phyloP scores from a whole-genome alignment of 2,329 filamentous ascomycete genomes.

The Colletotrichum spaethianum region DNA sequence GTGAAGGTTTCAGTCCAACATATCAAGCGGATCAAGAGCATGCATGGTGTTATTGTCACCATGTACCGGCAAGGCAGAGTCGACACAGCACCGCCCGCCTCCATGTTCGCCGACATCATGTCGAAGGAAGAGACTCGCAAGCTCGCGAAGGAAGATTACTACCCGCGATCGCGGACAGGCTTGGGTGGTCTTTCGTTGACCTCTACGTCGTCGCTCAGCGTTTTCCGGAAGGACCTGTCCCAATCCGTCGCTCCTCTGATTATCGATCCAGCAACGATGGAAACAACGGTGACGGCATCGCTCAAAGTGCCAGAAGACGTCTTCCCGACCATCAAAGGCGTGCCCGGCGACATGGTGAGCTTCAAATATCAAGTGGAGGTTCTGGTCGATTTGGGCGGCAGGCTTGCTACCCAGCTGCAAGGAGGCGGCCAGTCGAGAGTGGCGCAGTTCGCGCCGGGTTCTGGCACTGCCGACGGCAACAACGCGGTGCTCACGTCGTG shows the following conservation, averaged over 20 bases:
- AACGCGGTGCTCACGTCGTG: conserved; percentile 65
- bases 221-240: conserved; percentile 95
- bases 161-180: conserved; percentile 88
- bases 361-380: conserved; percentile 97
- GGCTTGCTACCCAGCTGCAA: conserved; percentile 80
- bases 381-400: conserved; percentile 91
- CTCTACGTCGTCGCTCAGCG: conserved; percentile 87
- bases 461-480: conserved; percentile 54
- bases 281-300: conserved; percentile 84
- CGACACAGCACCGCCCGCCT: conserved; percentile 76
- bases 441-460: conserved; percentile 50
- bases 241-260: conserved; percentile 92
- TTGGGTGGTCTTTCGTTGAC: conserved; percentile 89
- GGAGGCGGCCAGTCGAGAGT: conserved; percentile 70
- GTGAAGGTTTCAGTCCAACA: conserved; percentile 88
- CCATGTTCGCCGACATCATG: conserved; percentile 64
- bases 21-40: conserved; percentile 89
- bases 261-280: conserved; percentile 84
- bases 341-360: conserved; percentile 93
- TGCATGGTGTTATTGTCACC: conserved; percentile 93
- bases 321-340: conserved; percentile 91
- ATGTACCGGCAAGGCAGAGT: conserved; percentile 92
- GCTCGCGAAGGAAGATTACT: conserved; percentile 84
- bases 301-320: conserved; percentile 90
- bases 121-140: conserved; percentile 77